Evolutionary conservation across 1,284 basidiomycete species (phyloP), one percentile per base, ranked within the genome.

Genomic region (Amylostereum chailletii): DNA sequence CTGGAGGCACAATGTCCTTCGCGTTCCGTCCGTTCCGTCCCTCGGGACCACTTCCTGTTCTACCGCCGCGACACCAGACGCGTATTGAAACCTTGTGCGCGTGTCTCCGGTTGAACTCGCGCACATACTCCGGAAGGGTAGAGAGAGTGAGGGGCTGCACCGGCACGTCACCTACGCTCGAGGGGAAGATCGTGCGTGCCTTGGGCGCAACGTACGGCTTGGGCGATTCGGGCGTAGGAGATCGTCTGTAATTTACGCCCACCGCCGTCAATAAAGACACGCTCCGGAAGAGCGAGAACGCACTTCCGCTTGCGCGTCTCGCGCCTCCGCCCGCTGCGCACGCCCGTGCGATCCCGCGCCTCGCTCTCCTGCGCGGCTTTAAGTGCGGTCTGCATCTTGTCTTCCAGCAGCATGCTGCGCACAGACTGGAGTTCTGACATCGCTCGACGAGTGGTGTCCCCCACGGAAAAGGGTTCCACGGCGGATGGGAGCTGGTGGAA

Each of bases 211-310:
- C 32, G 47, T 50, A 56, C 7, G 55, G 52, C 10, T 48, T 46
- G n/a, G 56, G 56, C 10, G 56, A 56, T 45, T 57, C 56, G 2
- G 56, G 56, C 26, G 56, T 49, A 27, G 48, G 50, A 3, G 56
- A 57, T 26, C 56, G 56, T 33, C 56, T 57, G 48, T 34, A 31
- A 37, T n/a, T 44, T 42, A 38, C 27, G 45, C 9, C 26, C 30
- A n/a, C 7, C n/a, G 6, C n/a, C 27, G 11, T 37, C 8, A 36
- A 9, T 36, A 6, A 30, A 6, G 10, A 33, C 31, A 32, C 37
- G 5, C n/a, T 26, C 30, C 26, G 41, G 33, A 3, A 3, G 39
- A 34, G 43, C 29, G 11, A 11, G 11, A 29, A 53, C 55, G 46
- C 42, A 57, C 56, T 45, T 45, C 30, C 55, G 39, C 39, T 51